Conservation (phyloP, 2,329 filamentous ascomycete species). For the Fusarium sp. region DNA sequence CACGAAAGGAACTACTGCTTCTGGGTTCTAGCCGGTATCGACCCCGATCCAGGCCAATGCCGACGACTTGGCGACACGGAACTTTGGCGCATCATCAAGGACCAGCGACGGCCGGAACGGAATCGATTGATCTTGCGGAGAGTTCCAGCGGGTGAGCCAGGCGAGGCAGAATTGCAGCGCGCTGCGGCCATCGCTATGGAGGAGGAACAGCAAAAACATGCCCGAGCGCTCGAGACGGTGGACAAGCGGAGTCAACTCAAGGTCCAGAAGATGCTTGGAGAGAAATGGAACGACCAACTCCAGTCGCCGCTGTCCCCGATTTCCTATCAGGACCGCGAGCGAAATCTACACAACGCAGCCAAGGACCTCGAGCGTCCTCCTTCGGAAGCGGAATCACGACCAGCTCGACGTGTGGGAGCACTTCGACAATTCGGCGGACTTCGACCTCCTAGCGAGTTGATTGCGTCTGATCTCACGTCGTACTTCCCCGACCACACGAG, state of each 20-base stretch:
- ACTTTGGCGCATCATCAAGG: constrained; percentile 91
- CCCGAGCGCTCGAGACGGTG: constrained; percentile 71
- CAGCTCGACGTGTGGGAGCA: constrained; percentile 64
- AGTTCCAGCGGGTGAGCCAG: constrained; percentile 92
- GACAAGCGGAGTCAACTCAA: constrained; percentile 88
- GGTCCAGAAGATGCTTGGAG: constrained; percentile 89
- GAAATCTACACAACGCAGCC: constrained; percentile 73
- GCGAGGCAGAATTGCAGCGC: constrained; percentile 86
- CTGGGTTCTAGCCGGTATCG: constrained; percentile 89
- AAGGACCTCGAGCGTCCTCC: constrained; percentile 71
- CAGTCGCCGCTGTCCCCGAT: constrained; percentile 90
- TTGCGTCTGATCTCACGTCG: constrained; percentile 94
- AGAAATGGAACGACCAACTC: constrained; percentile 84
- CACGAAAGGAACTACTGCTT: constrained; percentile 98
- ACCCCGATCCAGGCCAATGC: constrained; percentile 85
- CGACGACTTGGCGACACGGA: constrained; percentile 89
- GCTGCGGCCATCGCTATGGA: constrained; percentile 92
- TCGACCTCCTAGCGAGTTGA: constrained; percentile 94
- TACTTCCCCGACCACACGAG: constrained; percentile 97
- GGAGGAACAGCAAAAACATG: constrained; percentile 83
- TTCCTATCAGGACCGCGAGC: constrained; percentile 78
- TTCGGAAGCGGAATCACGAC: constrained; percentile 62
- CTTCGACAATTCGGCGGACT: constrained; percentile 91
- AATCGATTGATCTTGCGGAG: constrained; percentile 92
- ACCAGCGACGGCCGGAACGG: constrained; percentile 86